Percentiles rank a stretch among this genome's conserved stretches.
Conservation (phyloP, 2,329 filamentous ascomycete species). For the Metarhizium album region DNA sequence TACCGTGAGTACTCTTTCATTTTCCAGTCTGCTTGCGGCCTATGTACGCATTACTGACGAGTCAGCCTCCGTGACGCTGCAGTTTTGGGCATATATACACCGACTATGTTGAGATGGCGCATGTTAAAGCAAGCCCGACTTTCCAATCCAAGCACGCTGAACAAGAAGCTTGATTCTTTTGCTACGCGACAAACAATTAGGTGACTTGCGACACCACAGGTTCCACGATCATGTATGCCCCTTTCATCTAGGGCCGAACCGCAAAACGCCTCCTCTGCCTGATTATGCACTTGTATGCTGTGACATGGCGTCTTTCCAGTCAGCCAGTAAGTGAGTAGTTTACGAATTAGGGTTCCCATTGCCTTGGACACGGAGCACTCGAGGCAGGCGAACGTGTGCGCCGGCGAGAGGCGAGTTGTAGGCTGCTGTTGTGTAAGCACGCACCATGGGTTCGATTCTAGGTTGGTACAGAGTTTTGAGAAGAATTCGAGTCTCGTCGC, state of each 20-base stretch:
- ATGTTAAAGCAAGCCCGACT: too few species aligned
- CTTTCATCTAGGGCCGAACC: not conserved
- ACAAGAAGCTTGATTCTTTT: too few species aligned
- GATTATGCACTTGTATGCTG: not conserved
- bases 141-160: too few species aligned
- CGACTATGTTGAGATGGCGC: not conserved
- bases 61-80: not conserved
- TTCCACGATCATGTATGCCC: too few species aligned
- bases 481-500: not conserved
- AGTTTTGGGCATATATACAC: not conserved
- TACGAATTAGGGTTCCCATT: not conserved
- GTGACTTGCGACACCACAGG: too few species aligned
- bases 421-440: not conserved
- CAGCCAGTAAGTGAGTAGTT: not conserved
- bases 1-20: not conserved
- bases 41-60: not conserved
- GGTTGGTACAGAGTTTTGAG: not conserved
- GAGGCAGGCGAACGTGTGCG: too few species aligned
- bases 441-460: too few species aligned
- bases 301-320: not conserved
- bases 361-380: too few species aligned
- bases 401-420: not conserved
- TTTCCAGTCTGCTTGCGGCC: not conserved
- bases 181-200: too few species aligned
- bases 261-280: not conserved